Conservation (phyloP, 202 grass and related monocot species). For the Cymbopogon flexuosus region DNA sequence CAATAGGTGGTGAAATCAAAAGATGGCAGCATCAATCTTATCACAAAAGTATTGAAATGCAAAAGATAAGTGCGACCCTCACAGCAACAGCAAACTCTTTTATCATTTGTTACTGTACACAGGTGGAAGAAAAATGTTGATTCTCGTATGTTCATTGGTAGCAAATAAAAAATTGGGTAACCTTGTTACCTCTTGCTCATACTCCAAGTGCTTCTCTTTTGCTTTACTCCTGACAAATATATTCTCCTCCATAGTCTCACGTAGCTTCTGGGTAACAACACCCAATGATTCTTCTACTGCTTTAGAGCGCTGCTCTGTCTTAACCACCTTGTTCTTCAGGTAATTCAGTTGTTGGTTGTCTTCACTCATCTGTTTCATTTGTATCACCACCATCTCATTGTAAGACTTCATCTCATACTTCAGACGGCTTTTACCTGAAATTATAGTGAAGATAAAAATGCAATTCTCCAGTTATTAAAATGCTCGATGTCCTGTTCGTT, state of each 20-base stretch:
- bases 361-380: conserved; percentile 88
- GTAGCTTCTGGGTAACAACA: conserved; percentile 55
- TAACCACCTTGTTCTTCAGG: conserved; percentile 75
- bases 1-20: conserved; percentile 10
- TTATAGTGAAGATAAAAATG: conserved; percentile 10
- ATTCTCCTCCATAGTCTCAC: conserved; percentile 61
- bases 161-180: background rate
- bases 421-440: conserved; percentile 59
- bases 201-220: conserved; percentile 71
- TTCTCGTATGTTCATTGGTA: background rate
- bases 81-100: background rate
- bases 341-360: conserved; percentile 77
- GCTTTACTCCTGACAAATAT: conserved; percentile 63
- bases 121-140: background rate
- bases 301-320: conserved; percentile 61
- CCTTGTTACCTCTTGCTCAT: conserved; percentile 72
- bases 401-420: conserved; percentile 87
- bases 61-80: background rate
- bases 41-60: background rate
- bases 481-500: background rate
- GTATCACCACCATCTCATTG: conserved; percentile 82
- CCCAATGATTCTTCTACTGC: conserved; percentile 58
- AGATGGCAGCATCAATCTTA: background rate
- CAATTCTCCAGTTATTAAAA: conserved; percentile 22
- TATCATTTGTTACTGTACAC: background rate